phyloP scores from a whole-genome alignment of 1,284 basidiomycete genomes.

The Malassezia yamatoensis region DNA sequence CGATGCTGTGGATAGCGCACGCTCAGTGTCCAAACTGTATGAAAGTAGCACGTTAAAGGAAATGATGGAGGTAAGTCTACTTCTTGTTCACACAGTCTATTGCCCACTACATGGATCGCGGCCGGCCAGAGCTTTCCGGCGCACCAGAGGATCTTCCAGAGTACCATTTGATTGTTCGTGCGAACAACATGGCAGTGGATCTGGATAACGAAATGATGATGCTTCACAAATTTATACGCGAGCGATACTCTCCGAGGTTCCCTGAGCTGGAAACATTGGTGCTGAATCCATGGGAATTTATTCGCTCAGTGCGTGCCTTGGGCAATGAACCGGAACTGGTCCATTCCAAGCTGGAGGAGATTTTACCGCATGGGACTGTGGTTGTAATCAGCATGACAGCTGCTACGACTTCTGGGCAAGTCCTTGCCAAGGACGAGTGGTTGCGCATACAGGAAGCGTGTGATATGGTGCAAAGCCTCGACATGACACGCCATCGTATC shows the following conservation, averaged over 20 bases:
- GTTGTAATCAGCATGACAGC: slow-evolving; percentile 95
- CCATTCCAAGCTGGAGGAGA: slow-evolving; percentile 65
- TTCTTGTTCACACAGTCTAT: slow-evolving; percentile 59
- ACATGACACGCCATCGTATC: slow-evolving; percentile 75
- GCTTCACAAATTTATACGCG: slow-evolving; percentile 98
- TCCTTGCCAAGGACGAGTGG: slow-evolving; percentile 66
- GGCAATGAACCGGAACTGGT: slow-evolving; percentile 68
- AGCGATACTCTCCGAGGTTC: slow-evolving; percentile 91
- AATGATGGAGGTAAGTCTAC: slow-evolving; percentile 48
- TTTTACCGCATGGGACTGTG: slow-evolving; percentile 80
- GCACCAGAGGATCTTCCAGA: slow-evolving; percentile 87
- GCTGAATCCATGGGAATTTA: slow-evolving; percentile 80
- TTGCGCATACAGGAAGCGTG: slow-evolving; percentile 70
- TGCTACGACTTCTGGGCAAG: slow-evolving; percentile 66
- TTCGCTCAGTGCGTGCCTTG: slow-evolving; percentile 75
- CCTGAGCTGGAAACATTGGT: slow-evolving; percentile 94
- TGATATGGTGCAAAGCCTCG: slow-evolving; percentile 73
- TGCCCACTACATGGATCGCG: slow-evolving; percentile 67
- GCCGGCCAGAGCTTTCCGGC: slow-evolving; percentile 61
- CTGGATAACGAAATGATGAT: slow-evolving; percentile 95
- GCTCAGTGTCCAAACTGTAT: slow-evolving; percentile 76
- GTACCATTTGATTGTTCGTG: slow-evolving; percentile 88
- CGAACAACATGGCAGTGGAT: slow-evolving; percentile 96
- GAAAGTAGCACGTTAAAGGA: slow-evolving; percentile 73
- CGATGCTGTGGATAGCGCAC: slow-evolving; percentile 72